Evolutionary conservation across 768 basidiomycete genomes (phyloP).

Genomic region (Ramaria sp.): DNA sequence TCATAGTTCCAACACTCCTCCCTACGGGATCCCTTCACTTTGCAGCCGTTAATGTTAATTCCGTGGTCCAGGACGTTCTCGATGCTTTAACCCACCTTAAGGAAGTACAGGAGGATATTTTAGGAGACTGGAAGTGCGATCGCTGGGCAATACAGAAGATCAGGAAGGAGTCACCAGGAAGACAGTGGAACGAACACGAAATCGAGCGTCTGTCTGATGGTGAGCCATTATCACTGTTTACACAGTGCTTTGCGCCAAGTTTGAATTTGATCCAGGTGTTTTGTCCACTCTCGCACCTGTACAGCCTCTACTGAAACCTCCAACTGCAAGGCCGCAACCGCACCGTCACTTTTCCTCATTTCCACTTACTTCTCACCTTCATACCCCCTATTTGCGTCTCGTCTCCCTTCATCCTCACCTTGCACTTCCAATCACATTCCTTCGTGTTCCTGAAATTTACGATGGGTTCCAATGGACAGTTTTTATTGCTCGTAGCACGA

Average conservation of each 20-base stretch:
- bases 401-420: constrained; percentile 58
- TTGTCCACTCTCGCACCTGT: constrained; percentile 34
- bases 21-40: constrained; percentile 53
- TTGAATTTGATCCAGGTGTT: constrained; percentile 30
- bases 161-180: constrained; percentile 44
- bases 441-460: constrained; percentile 65
- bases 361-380: constrained; percentile 55
- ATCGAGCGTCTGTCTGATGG: constrained; percentile 55
- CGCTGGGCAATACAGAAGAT: constrained; percentile 66
- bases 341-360: constrained; percentile 60
- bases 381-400: constrained; percentile 54
- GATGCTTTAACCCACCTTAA: constrained; percentile 34
- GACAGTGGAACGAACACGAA: constrained; percentile 63
- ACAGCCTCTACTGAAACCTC: constrained; percentile 39
- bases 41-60: constrained; percentile 41
- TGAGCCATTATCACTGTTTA: constrained; percentile 18
- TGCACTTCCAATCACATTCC: constrained; percentile 41
- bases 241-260: neutral
- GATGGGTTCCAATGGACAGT: constrained; percentile 59
- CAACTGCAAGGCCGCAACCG: constrained; percentile 21
- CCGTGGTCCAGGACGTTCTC: constrained; percentile 51
- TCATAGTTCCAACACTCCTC: constrained; percentile 50
- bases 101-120: constrained; percentile 40
- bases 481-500: constrained; percentile 49
- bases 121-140: constrained; percentile 43